phyloP scores from a whole-genome alignment of 2,329 filamentous ascomycete species.

The Scopulariopsis brevicaulis region DNA sequence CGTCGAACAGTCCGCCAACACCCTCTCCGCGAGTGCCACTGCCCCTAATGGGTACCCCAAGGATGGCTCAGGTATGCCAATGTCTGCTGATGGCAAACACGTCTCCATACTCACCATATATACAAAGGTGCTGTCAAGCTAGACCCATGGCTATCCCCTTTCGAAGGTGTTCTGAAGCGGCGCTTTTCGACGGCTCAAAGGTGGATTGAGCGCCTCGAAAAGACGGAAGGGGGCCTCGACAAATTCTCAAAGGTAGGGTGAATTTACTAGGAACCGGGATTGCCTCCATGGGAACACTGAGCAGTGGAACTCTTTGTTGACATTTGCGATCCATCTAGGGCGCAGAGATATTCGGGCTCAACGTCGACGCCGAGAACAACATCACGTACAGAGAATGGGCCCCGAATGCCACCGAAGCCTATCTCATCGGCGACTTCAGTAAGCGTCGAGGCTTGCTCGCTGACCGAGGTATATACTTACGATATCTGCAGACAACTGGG shows the following conservation, averaged over 20 bases:
- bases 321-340: constrained; percentile 46
- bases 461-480: not conserved
- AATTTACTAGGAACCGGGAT: constrained; percentile 3
- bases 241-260: constrained; percentile 73
- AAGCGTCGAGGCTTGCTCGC: constrained; percentile 17
- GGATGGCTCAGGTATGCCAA: constrained; percentile 58
- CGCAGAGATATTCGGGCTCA: constrained; percentile 77
- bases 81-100: not conserved
- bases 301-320: not conserved
- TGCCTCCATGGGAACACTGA: not conserved
- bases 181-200: constrained; percentile 70
- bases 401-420: constrained; percentile 74
- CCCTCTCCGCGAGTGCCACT: constrained; percentile 22
- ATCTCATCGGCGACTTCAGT: constrained; percentile 93
- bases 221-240: constrained; percentile 78
- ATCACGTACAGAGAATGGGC: constrained; percentile 95
- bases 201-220: constrained; percentile 78
- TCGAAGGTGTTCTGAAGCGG: constrained; percentile 62
- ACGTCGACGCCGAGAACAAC: constrained; percentile 69
- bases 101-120: not conserved
- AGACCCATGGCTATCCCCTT: constrained; percentile 84
- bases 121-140: constrained; percentile 67
- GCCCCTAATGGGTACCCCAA: constrained; percentile 40
- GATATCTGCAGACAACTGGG: constrained; percentile 61
- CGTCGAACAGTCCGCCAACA: constrained; percentile 29